phyloP scores from a whole-genome alignment of 495 filamentous ascomycete genomes.

The Xylaria acuta region DNA sequence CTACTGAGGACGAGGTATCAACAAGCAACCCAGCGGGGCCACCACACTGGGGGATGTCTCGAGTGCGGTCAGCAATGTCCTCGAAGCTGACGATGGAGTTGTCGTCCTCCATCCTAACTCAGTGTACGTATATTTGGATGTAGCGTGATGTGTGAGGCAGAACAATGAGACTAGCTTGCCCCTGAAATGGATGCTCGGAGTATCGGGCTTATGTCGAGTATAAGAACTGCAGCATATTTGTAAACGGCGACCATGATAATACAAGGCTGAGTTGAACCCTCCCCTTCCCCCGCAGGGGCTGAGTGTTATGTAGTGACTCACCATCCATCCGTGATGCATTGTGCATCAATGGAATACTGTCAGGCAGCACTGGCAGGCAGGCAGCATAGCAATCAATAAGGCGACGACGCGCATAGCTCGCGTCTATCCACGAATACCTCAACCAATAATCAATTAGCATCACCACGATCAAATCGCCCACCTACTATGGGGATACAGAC shows the following conservation, averaged over 20 bases:
- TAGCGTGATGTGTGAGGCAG: neutral
- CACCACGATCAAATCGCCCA: neutral
- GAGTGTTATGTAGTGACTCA: conserved; percentile 8
- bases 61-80: conserved; percentile 30
- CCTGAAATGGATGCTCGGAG: neutral
- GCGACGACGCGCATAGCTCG: neutral
- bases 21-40: neutral
- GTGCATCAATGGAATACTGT: neutral
- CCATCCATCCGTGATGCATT: neutral
- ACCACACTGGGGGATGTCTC: neutral
- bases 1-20: conserved; percentile 6
- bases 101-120: conserved; percentile 29
- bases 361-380: neutral
- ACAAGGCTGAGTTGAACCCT: conserved; percentile 10
- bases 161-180: neutral
- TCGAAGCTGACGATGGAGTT: conserved; percentile 38
- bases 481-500: neutral
- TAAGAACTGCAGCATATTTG: neutral
- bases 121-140: neutral
- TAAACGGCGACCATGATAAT: neutral
- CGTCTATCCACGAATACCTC: neutral
- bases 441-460: neutral
- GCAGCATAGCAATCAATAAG: neutral
- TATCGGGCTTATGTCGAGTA: neutral
- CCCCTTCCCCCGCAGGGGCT: neutral